Conservation (phyloP, 768 basidiomycete species). For the Lenzites betulinus region DNA sequence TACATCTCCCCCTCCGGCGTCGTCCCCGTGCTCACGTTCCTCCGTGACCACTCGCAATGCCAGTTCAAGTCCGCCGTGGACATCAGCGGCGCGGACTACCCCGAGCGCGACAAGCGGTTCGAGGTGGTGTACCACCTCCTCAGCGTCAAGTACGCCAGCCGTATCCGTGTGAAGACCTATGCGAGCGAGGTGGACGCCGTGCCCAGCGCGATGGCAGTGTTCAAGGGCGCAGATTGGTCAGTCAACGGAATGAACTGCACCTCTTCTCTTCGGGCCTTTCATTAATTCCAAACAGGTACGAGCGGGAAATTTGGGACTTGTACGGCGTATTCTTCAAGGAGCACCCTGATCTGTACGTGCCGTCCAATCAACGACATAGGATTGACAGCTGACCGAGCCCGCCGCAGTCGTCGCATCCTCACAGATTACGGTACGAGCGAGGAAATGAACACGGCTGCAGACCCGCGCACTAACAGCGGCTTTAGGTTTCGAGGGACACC, state of each 20-base stretch:
- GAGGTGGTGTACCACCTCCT: conserved; percentile 97
- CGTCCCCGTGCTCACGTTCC: conserved; percentile 84
- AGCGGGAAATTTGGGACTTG: conserved; percentile 97
- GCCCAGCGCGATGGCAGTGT: conserved; percentile 77
- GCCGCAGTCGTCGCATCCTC: conserved; percentile 83
- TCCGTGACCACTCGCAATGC: conserved; percentile 93
- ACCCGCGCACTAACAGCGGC: not conserved
- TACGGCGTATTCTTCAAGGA: conserved; percentile 95
- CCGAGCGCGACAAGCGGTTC: conserved; percentile 89
- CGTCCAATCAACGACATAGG: conserved; percentile 3
- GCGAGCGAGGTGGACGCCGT: conserved; percentile 91
- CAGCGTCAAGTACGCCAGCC: conserved; percentile 72
- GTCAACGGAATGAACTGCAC: conserved; percentile 24
- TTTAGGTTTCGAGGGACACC: conserved; percentile 94
- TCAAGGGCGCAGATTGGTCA: conserved; percentile 93
- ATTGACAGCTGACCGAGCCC: conserved; percentile 20
- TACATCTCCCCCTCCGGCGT: conserved; percentile 83
- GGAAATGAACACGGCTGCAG: conserved; percentile 18
- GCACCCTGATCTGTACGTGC: conserved; percentile 91
- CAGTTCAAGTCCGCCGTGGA: conserved; percentile 94
- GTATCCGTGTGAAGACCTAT: conserved; percentile 97
- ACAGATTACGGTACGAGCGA: conserved; percentile 84
- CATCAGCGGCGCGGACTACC: conserved; percentile 94
- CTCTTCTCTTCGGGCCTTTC: conserved; percentile 3
- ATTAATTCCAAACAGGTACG: conserved; percentile 62